Conservation (phyloP, 106 monocot species). For the Cymbidium sinense region DNA sequence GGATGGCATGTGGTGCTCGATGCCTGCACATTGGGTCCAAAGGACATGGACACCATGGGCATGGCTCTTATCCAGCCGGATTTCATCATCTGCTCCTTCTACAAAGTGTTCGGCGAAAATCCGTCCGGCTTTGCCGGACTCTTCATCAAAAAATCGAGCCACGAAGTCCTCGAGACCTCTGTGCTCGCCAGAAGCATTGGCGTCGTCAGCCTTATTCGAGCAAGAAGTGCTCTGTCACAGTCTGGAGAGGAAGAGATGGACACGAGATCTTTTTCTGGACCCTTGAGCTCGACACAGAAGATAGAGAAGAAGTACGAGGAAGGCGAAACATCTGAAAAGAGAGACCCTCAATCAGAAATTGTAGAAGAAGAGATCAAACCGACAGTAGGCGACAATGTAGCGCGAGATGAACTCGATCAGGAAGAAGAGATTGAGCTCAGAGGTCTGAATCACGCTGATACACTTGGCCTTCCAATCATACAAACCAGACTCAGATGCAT, state of each 20-base stretch:
- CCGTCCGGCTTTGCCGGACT: constrained; percentile 74
- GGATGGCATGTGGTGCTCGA: constrained; percentile 79
- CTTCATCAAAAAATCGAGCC: constrained; percentile 50
- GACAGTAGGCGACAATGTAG: not conserved
- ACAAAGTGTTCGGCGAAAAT: constrained; percentile 68
- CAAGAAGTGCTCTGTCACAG: constrained; percentile 18
- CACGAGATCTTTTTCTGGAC: constrained; percentile 30
- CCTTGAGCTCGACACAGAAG: constrained; percentile 8
- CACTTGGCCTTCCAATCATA: constrained; percentile 46
- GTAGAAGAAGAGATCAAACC: not conserved
- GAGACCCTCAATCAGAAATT: not conserved
- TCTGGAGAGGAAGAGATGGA: constrained; percentile 6
- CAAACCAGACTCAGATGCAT: constrained; percentile 51
- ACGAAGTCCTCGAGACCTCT: constrained; percentile 25
- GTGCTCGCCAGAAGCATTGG: constrained; percentile 36
- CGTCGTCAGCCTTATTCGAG: constrained; percentile 43
- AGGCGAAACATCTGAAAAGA: constrained; percentile 14
- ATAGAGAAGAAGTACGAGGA: constrained; percentile 1
- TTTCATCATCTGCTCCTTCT: constrained; percentile 82
- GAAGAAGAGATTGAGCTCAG: constrained; percentile 35
- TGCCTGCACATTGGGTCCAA: constrained; percentile 55
- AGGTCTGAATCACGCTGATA: constrained; percentile 61
- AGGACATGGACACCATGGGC: constrained; percentile 71
- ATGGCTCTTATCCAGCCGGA: constrained; percentile 69
- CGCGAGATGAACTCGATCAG: not conserved